phyloP scores from a whole-genome alignment of 2,329 filamentous ascomycete species.

The Botrytis paeoniae region DNA sequence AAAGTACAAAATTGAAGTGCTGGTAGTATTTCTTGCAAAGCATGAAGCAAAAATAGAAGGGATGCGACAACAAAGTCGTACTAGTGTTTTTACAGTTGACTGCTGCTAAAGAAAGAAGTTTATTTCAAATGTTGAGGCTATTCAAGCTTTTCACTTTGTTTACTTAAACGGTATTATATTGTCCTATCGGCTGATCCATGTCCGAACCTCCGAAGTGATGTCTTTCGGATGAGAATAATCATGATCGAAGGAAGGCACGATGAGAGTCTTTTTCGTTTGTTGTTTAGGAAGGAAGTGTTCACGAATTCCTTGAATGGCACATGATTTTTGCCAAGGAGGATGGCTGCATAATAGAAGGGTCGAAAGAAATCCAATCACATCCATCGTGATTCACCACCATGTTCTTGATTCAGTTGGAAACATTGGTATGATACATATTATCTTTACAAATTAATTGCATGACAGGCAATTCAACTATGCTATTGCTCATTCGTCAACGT shows the following conservation, averaged over 20 bases:
- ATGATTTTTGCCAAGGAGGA: neutral
- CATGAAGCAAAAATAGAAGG: neutral
- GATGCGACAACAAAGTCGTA: neutral
- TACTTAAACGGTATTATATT: neutral
- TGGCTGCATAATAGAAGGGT: neutral
- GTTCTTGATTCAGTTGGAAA: neutral
- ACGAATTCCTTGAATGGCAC: neutral
- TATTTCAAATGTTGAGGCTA: neutral
- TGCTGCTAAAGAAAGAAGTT: neutral
- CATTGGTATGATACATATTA: neutral
- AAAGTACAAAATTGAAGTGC: neutral
- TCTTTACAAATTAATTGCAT: neutral
- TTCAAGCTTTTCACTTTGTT: neutral
- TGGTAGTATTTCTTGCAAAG: neutral
- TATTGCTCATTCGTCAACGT: conserved; percentile 25
- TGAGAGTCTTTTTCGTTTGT: neutral
- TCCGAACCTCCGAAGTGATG: neutral
- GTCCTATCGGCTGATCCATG: neutral
- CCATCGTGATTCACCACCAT: neutral
- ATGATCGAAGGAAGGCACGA: neutral
- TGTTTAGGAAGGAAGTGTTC: neutral
- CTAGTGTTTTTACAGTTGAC: neutral
- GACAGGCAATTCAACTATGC: neutral
- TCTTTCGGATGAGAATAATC: neutral
- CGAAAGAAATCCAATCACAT: neutral